phyloP scores from a whole-genome alignment of 2,329 filamentous ascomycete genomes.

The Magnaporthiopsis incrustans region DNA sequence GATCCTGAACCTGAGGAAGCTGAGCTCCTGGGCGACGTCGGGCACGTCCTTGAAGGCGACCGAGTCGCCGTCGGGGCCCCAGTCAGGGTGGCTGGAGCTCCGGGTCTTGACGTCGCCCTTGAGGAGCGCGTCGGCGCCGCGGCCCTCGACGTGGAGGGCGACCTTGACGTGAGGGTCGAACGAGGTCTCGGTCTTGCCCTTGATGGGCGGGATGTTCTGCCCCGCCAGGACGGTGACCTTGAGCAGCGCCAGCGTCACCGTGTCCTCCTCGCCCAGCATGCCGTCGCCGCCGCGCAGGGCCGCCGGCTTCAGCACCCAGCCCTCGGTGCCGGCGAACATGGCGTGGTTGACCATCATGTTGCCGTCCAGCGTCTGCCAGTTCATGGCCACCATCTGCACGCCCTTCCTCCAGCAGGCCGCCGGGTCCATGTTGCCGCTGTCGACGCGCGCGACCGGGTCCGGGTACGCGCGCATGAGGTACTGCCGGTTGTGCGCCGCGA shows the following conservation, averaged over 20 bases:
- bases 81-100: conserved; percentile 56
- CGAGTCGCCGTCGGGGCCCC: conserved; percentile 41
- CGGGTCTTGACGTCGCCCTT: conserved; percentile 50
- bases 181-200: conserved; percentile 26
- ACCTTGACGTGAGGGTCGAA: conserved; percentile 71
- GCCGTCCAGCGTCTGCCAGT: conserved; percentile 93
- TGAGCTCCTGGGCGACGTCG: conserved; percentile 59
- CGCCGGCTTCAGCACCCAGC: conserved; percentile 78
- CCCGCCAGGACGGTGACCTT: conserved; percentile 66
- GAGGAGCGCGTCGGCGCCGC: conserved; percentile 33
- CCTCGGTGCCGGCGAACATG: conserved; percentile 83
- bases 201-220: conserved; percentile 54
- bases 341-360: conserved; percentile 95
- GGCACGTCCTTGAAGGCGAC: conserved; percentile 51
- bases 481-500: conserved; percentile 81
- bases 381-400: conserved; percentile 95
- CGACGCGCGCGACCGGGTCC: conserved; percentile 59
- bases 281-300: conserved; percentile 56
- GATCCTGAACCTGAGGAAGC: conserved; percentile 60
- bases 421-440: conserved; percentile 92
- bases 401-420: conserved; percentile 86
- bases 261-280: conserved; percentile 20
- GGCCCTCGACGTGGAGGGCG: conserved; percentile 66
- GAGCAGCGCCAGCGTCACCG: conserved; percentile 51
- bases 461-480: conserved; percentile 93